Conservation (phyloP, 2,329 filamentous ascomycete genomes). For the Xylariomycetidae sp. region DNA sequence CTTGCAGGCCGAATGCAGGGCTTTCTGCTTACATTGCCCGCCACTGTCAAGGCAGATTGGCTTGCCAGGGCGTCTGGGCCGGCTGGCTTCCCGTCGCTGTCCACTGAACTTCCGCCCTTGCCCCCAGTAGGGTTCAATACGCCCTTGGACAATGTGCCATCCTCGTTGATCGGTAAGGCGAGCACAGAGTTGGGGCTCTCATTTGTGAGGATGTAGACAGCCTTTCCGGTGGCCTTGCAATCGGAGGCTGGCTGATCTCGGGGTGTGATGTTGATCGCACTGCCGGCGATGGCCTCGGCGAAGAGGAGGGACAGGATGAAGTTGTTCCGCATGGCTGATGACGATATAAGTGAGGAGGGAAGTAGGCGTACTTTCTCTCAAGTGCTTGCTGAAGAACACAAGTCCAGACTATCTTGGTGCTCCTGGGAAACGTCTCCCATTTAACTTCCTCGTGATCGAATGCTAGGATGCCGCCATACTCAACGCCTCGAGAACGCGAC, state of each 20-base stretch:
- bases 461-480: too few relatives aligned
- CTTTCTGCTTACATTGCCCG: background rate
- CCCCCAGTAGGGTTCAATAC: conserved; percentile 41
- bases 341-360: background rate
- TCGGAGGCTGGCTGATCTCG: background rate
- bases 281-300: conserved; percentile 8
- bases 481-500: too few relatives aligned
- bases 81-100: conserved; percentile 17
- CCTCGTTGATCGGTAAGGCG: conserved; percentile 37
- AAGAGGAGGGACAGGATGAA: conserved; percentile 7
- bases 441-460: too few relatives aligned
- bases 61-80: background rate
- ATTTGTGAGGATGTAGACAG: conserved; percentile 53
- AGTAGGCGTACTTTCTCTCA: too few relatives aligned
- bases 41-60: background rate
- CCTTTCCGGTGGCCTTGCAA: conserved; percentile 29
- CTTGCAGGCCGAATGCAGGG: too few relatives aligned
- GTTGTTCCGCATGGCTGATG: conserved; percentile 6
- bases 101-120: conserved; percentile 34
- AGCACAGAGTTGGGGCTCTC: conserved; percentile 41
- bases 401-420: too few relatives aligned
- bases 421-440: too few relatives aligned
- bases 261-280: conserved; percentile 7
- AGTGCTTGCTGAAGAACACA: too few relatives aligned
- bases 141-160: conserved; percentile 41